These are phyloP conservation scores for Taiozyma sp. DNA, from an alignment of 1,139 yeast genomes.

Conservation along the genomic window DNA sequence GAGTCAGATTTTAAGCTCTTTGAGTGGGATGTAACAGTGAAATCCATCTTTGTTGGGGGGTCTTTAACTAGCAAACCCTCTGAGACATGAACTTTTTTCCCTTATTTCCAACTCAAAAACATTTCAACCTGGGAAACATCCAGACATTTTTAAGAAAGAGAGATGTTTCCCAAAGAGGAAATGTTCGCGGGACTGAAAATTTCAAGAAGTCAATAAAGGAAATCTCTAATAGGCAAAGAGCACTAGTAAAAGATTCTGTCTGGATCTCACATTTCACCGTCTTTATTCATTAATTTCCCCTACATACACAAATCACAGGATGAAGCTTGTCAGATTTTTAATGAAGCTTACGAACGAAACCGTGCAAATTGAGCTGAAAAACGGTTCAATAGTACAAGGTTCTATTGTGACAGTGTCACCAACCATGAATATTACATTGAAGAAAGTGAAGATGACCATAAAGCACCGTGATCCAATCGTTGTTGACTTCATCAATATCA, in stretches of 20 bases:
- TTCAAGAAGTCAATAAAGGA: background rate
- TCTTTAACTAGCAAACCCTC: too few relatives aligned
- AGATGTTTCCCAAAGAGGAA: background rate
- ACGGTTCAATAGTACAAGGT: constrained; percentile 73
- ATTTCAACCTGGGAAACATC: background rate
- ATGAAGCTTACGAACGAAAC: constrained; percentile 86
- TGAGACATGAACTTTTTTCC: too few relatives aligned
- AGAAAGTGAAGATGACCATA: constrained; percentile 73
- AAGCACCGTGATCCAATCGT: constrained; percentile 67
- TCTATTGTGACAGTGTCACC: constrained; percentile 81
- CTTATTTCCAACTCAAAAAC: too few relatives aligned
- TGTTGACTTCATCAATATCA: constrained; percentile 73
- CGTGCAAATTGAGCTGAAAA: constrained; percentile 87
- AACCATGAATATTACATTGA: constrained; percentile 84
- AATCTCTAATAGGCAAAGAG: background rate
- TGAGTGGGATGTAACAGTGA: constrained; percentile 45
- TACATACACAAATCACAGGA: constrained; percentile 17
- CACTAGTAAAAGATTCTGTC: background rate
- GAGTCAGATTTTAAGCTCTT: constrained; percentile 38
- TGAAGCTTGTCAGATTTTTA: constrained; percentile 68
- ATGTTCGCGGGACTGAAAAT: background rate
- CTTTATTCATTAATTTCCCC: background rate
- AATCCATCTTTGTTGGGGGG: background rate
- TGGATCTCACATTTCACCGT: background rate
- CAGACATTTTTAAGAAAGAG: background rate